phyloP scores from a whole-genome alignment of 106 monocot genomes.

The Cymbidium sinense region DNA sequence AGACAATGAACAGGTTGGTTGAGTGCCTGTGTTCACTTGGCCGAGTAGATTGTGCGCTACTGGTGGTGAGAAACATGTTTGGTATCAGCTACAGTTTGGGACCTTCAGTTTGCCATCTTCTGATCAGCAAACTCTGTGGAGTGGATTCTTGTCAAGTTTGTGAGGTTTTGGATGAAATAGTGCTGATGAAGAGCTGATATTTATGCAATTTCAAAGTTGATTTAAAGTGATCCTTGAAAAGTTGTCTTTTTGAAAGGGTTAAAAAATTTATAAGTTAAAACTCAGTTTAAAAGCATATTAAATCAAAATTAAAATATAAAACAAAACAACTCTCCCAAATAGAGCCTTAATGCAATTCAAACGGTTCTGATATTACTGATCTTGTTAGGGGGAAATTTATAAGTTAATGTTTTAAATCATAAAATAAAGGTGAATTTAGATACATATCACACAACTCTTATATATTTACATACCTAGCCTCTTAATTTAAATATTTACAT shows the following conservation, averaged over 20 bases:
- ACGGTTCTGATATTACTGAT: neutral
- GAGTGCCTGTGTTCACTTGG: constrained; percentile 23
- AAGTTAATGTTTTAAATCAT: neutral
- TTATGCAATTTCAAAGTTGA: too few species aligned
- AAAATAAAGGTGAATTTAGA: neutral
- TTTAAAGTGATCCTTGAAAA: too few species aligned
- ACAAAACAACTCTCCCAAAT: too few species aligned
- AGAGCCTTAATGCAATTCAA: neutral
- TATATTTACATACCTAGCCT: too few species aligned
- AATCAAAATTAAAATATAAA: too few species aligned
- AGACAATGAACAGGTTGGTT: constrained; percentile 29
- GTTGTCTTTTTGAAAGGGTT: too few species aligned
- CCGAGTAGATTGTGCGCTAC: constrained; percentile 31
- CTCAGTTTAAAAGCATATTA: too few species aligned
- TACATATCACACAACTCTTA: too few species aligned
- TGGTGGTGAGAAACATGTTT: constrained; percentile 36
- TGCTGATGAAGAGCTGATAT: neutral
- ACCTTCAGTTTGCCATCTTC: constrained; percentile 21
- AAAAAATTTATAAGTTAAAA: too few species aligned
- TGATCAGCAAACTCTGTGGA: constrained; percentile 36
- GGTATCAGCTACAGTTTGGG: constrained; percentile 34
- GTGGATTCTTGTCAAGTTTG: neutral
- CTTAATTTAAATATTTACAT: too few species aligned
- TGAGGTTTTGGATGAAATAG: neutral
- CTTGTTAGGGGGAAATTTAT: too few species aligned